Evolutionary conservation across 805 yeast species (phyloP), one percentile per base, ranked within the genome.

Genomic region (Isabelozyma gotoi): DNA sequence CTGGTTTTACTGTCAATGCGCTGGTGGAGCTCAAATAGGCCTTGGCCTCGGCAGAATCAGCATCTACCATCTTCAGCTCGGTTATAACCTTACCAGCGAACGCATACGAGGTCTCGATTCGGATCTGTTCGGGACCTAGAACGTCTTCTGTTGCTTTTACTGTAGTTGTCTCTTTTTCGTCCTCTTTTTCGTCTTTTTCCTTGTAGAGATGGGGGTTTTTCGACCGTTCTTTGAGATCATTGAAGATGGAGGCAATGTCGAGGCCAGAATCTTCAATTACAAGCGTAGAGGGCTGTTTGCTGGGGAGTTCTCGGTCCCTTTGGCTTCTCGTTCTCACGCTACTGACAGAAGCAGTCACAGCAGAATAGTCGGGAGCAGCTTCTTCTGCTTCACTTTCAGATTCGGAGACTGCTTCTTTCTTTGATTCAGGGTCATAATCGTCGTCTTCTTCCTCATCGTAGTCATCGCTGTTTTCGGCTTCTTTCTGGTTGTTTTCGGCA

Each of bases 21-120:
- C 71, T 73, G 1, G 81, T 66, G 1, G 85, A 80, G 47, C 77
- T 79, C 35, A 88, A 61, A 55, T 84, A 89, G 15, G 91, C 96
- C 51, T 80, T 81, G 0, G 95, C 98, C 60, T 89, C 97, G 11
- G 94, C 94, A 7, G 96, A 85, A 37, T 80, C 74, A 6, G 76
- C 77, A 38, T 81, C 85, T 1, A 94, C 97, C 63, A 76, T 71
- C 62, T 88, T 89, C 46, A 84, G 83, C 56, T 91, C 96, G 0
- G 85, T 79, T 2, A 85, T 74, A 2, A 81, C 71, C 53, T 86
- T 86, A 5, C 97, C 97, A 0, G 99, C 98, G 74, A 89, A 92
- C 44, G 87, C 85, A 59, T 88, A 92, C 2, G 83, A 79, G 48
- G 94, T 75, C 46, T 79, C 82, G 44, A 92, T 90, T 52, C 81